A percentile compares a stretch with the other conserved stretches of the same genome.
These are phyloP conservation scores for Pichia cactophila DNA, from an alignment of 1,139 yeast species.

Conservation along the genomic window DNA sequence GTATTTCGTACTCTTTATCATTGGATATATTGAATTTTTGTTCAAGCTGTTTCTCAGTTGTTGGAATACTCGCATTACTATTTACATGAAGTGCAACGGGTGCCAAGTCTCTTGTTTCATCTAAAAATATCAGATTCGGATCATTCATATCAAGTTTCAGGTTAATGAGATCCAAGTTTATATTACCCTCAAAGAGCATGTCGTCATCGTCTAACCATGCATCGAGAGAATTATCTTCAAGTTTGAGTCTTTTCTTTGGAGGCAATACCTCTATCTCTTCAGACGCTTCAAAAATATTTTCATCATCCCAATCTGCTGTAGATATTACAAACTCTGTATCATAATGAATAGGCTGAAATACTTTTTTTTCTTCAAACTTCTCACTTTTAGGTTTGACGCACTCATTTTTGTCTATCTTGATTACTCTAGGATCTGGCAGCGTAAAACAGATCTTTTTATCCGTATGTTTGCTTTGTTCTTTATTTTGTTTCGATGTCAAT, in stretches of 20 bases:
- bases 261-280: conserved; percentile 14
- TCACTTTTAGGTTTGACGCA: conserved; percentile 9
- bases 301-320: conserved; percentile 81
- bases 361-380: conserved; percentile 17
- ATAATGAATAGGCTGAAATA: conserved; percentile 36
- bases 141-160: conserved; percentile 80
- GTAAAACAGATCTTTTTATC: background rate
- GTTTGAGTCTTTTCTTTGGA: conserved; percentile 20
- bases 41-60: conserved; percentile 41
- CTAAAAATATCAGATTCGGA: conserved; percentile 63
- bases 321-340: conserved; percentile 62
- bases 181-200: conserved; percentile 66
- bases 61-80: conserved; percentile 36
- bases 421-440: conserved; percentile 18
- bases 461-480: conserved; percentile 12
- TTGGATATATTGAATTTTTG: conserved; percentile 75
- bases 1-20: conserved; percentile 74
- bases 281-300: conserved; percentile 45
- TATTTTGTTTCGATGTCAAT: conserved; percentile 14
- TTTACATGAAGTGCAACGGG: conserved; percentile 12
- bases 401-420: conserved; percentile 14
- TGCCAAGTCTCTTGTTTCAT: conserved; percentile 25
- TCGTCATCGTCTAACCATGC: conserved; percentile 60
- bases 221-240: conserved; percentile 24
- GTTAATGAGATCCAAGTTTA: conserved; percentile 35